phyloP scores from a whole-genome alignment of 805 yeast species.

The Saccharomyces mikatae region DNA sequence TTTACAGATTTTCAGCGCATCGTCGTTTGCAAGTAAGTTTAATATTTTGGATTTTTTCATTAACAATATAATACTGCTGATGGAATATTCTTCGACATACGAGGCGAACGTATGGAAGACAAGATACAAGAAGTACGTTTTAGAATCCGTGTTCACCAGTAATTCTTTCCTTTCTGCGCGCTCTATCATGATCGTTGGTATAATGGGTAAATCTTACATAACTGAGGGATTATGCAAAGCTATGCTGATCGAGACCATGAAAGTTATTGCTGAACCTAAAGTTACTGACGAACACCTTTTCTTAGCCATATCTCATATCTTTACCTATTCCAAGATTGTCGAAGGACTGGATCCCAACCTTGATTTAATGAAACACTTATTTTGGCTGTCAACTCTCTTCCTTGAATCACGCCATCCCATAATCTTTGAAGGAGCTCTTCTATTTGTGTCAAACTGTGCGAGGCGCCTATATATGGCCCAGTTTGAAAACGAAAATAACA shows the following conservation, averaged over 20 bases:
- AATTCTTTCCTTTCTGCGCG: constrained; percentile 57
- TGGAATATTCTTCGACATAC: constrained; percentile 39
- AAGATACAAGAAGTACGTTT: constrained; percentile 56
- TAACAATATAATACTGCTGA: constrained; percentile 44
- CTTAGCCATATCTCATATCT: constrained; percentile 32
- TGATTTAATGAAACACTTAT: constrained; percentile 24
- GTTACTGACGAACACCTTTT: constrained; percentile 26
- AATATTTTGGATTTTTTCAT: constrained; percentile 51
- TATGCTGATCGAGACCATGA: constrained; percentile 26
- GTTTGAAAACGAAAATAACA: constrained; percentile 26
- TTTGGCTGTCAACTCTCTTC: constrained; percentile 33
- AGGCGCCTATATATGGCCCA: constrained; percentile 27
- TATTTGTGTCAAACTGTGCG: constrained; percentile 33
- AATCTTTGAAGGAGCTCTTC: constrained; percentile 35
- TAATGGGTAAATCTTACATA: constrained; percentile 54
- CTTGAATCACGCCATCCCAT: constrained; percentile 30
- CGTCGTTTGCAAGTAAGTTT: constrained; percentile 34
- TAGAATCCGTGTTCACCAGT: constrained; percentile 51
- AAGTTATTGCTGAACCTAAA: constrained; percentile 30
- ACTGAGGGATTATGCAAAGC: constrained; percentile 43
- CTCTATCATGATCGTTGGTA: constrained; percentile 62
- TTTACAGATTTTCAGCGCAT: constrained; percentile 28
- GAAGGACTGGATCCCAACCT: constrained; percentile 33
- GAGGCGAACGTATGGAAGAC: constrained; percentile 50
- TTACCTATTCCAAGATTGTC: constrained; percentile 34